Evolutionary conservation across 345 rosid species (phyloP).

Genomic region (Carallia pectinifolia): DNA sequence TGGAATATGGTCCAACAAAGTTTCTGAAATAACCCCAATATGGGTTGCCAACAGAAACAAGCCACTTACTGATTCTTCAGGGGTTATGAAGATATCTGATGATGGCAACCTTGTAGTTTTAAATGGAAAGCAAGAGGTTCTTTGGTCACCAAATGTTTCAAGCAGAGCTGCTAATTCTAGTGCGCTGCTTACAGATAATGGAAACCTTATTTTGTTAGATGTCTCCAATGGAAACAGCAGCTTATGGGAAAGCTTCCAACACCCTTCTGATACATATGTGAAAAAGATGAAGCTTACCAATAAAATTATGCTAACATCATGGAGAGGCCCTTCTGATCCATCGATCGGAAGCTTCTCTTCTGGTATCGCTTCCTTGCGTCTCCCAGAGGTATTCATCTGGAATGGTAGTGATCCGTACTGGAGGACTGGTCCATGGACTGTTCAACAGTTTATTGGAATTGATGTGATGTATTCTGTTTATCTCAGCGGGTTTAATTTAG

Average conservation of each 20-base stretch:
- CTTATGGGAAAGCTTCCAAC: slow-evolving; percentile 22
- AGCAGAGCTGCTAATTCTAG: neutral
- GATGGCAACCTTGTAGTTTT: slow-evolving; percentile 52
- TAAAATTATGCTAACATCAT: slow-evolving; percentile 32
- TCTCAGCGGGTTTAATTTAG: slow-evolving; percentile 27
- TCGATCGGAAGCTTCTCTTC: slow-evolving; percentile 32
- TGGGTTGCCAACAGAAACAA: slow-evolving; percentile 74
- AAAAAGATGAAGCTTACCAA: slow-evolving; percentile 15
- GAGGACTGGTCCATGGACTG: slow-evolving; percentile 67
- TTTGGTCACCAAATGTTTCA: slow-evolving; percentile 45
- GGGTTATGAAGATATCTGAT: slow-evolving; percentile 39
- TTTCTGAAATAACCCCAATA: slow-evolving; percentile 29
- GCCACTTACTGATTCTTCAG: slow-evolving; percentile 43
- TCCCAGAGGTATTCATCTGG: slow-evolving; percentile 45
- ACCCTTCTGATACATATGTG: slow-evolving; percentile 25
- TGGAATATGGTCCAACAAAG: slow-evolving; percentile 62
- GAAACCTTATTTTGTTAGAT: slow-evolving; percentile 13
- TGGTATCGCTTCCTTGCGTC: slow-evolving; percentile 27
- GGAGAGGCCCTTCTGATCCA: slow-evolving; percentile 56
- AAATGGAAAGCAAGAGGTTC: slow-evolving; percentile 32
- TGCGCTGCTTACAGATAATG: neutral
- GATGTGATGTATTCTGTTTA: slow-evolving; percentile 22
- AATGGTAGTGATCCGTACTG: slow-evolving; percentile 35
- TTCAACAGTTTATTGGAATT: slow-evolving; percentile 38
- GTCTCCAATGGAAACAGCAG: neutral